Percentiles rank a stretch among this genome's conserved stretches.
Evolutionary conservation across 1,139 yeast species (phyloP).

Genomic region (Fermentozyma sake): DNA sequence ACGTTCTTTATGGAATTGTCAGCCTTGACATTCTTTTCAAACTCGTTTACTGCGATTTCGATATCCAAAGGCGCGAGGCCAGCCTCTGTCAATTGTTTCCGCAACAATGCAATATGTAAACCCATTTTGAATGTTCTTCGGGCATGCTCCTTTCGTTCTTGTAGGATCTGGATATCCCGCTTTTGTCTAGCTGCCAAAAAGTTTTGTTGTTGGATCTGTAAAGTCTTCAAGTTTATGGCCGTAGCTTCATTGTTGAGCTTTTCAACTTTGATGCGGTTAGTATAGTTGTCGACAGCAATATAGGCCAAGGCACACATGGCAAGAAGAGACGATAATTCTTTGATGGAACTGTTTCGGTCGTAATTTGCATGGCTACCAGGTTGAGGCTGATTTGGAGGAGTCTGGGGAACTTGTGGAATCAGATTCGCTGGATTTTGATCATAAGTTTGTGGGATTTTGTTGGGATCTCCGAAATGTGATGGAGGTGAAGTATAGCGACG

Average conservation of each 20-base stretch:
- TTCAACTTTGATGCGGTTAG: conserved; percentile 39
- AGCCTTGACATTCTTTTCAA: conserved; percentile 51
- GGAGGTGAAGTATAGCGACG: conserved; percentile 4
- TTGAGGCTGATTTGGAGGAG: neutral
- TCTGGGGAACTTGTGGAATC: neutral
- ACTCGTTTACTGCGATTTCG: conserved; percentile 48
- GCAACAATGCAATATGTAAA: conserved; percentile 57
- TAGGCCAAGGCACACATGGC: conserved; percentile 40
- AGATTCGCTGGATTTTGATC: too few species aligned
- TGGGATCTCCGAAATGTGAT: conserved; percentile 4
- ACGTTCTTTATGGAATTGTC: conserved; percentile 53
- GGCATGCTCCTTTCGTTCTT: conserved; percentile 44
- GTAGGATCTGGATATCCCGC: conserved; percentile 42
- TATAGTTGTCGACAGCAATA: conserved; percentile 51
- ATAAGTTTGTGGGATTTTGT: conserved; percentile 3
- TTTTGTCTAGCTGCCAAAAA: conserved; percentile 42
- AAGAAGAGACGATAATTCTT: conserved; percentile 31
- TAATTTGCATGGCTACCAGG: neutral
- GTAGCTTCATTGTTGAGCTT: conserved; percentile 34
- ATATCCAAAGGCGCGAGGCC: conserved; percentile 53
- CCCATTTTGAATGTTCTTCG: conserved; percentile 58
- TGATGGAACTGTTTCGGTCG: conserved; percentile 8
- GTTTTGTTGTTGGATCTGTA: conserved; percentile 40
- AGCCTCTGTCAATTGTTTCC: conserved; percentile 51
- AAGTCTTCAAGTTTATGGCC: conserved; percentile 39